These are phyloP conservation scores for Stropharia rugosoannulata DNA, from an alignment of 768 basidiomycete genomes.

Conservation along the genomic window DNA sequence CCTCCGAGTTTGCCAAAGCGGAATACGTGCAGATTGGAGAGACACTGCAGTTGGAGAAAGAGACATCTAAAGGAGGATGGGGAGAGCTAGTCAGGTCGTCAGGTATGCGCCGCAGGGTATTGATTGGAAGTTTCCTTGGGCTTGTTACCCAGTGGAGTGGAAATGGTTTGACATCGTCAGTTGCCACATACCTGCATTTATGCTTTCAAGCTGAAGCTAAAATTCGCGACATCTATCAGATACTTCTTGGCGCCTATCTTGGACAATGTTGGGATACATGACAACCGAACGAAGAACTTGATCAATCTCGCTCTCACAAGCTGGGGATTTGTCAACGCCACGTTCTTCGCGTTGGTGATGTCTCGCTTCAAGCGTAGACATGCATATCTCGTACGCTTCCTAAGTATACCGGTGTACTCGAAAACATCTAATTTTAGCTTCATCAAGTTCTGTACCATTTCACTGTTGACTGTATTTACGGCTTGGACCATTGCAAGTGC, in stretches of 20 bases:
- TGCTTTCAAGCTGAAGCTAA: neutral
- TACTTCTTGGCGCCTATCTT: constrained; percentile 57
- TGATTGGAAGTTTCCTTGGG: constrained; percentile 50
- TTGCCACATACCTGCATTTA: neutral
- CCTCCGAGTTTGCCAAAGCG: constrained; percentile 55
- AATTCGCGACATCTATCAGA: constrained; percentile 19
- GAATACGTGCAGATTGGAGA: constrained; percentile 57
- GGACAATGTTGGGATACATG: constrained; percentile 49
- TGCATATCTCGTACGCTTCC: constrained; percentile 42
- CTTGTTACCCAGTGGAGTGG: constrained; percentile 66
- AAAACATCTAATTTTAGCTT: neutral
- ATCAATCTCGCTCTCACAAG: constrained; percentile 54
- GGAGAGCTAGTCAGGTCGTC: constrained; percentile 39
- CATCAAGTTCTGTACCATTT: constrained; percentile 41
- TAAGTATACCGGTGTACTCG: neutral
- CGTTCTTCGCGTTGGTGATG: constrained; percentile 46
- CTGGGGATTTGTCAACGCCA: constrained; percentile 57
- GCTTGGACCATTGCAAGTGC: constrained; percentile 58
- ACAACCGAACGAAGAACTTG: constrained; percentile 51
- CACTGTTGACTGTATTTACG: constrained; percentile 44
- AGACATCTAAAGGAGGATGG: constrained; percentile 48
- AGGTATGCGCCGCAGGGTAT: constrained; percentile 52
- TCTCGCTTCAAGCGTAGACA: constrained; percentile 47
- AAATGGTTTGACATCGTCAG: constrained; percentile 56
- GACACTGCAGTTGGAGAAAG: constrained; percentile 52